Conservation (phyloP, 208 protist species). For the Crithidia bombi region DNA sequence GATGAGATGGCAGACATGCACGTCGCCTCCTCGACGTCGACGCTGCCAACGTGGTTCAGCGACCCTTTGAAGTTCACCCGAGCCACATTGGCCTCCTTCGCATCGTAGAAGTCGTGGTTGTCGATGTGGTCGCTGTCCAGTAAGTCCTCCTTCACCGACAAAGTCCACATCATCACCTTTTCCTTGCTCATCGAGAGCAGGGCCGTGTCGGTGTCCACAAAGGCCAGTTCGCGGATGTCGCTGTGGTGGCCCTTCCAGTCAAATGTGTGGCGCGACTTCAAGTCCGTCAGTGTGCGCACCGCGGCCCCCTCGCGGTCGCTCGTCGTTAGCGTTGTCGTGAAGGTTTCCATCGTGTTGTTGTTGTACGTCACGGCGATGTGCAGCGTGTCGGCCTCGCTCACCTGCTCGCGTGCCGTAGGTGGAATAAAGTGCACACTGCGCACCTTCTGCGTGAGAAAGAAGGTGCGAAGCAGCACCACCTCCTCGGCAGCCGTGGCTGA, state of each 20-base stretch:
- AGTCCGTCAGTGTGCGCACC: slow-evolving; percentile 70
- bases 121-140: slow-evolving; percentile 48
- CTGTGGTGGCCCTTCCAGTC: slow-evolving; percentile 73
- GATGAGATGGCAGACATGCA: slow-evolving; percentile 69
- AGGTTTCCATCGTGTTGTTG: slow-evolving; percentile 83
- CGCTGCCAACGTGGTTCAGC: slow-evolving; percentile 57
- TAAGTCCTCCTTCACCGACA: slow-evolving; percentile 48
- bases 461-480: slow-evolving; percentile 69
- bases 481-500: slow-evolving; percentile 79
- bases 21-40: slow-evolving; percentile 57
- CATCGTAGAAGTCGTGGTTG: slow-evolving; percentile 77
- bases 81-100: slow-evolving; percentile 67
- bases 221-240: slow-evolving; percentile 69
- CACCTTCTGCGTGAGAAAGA: slow-evolving; percentile 82
- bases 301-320: slow-evolving; percentile 61
- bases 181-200: slow-evolving; percentile 84
- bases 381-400: slow-evolving; percentile 43
- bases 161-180: slow-evolving; percentile 84
- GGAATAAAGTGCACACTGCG: slow-evolving; percentile 84
- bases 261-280: slow-evolving; percentile 60
- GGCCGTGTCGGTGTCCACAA: slow-evolving; percentile 83
- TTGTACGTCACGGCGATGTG: slow-evolving; percentile 86
- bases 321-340: slow-evolving; percentile 65
- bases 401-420: slow-evolving; percentile 32
- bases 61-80: slow-evolving; percentile 56